phyloP scores from a whole-genome alignment of 169 alveolate species.

The Plasmodium blacklocki region DNA sequence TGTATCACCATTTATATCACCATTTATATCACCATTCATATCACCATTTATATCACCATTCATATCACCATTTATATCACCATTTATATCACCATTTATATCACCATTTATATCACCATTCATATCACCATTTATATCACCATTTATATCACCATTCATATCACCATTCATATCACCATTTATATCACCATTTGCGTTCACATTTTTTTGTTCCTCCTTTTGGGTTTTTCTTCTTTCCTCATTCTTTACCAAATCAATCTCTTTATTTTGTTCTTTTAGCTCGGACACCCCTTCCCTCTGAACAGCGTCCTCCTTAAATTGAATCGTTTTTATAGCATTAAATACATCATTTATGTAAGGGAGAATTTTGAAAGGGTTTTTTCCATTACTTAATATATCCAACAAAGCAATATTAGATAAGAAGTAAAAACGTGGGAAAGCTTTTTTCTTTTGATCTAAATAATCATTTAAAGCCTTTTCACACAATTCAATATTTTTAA shows the following conservation, averaged over 20 bases:
- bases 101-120: background rate
- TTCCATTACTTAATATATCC: conserved; percentile 95
- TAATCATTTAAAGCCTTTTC: conserved; percentile 96
- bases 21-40: background rate
- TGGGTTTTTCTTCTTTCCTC: too few relatives aligned
- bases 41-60: background rate
- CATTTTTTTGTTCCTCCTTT: background rate
- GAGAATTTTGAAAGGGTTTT: conserved; percentile 90
- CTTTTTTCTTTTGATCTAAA: conserved; percentile 95
- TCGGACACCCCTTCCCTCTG: background rate
- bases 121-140: background rate
- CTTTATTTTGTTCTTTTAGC: background rate
- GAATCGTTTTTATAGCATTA: conserved; percentile 49
- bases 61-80: background rate
- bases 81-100: too few relatives aligned
- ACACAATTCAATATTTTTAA: conserved; percentile 93
- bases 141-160: background rate
- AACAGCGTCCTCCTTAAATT: conserved; percentile 12
- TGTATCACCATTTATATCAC: background rate
- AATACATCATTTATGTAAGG: conserved; percentile 56
- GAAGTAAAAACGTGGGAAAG: conserved; percentile 97
- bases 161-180: background rate
- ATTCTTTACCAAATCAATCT: too few relatives aligned
- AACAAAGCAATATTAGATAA: conserved; percentile 95
- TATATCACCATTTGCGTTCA: background rate